Conservation (phyloP, 2,329 filamentous ascomycete species). For the Trichophyton schoenleinii region DNA sequence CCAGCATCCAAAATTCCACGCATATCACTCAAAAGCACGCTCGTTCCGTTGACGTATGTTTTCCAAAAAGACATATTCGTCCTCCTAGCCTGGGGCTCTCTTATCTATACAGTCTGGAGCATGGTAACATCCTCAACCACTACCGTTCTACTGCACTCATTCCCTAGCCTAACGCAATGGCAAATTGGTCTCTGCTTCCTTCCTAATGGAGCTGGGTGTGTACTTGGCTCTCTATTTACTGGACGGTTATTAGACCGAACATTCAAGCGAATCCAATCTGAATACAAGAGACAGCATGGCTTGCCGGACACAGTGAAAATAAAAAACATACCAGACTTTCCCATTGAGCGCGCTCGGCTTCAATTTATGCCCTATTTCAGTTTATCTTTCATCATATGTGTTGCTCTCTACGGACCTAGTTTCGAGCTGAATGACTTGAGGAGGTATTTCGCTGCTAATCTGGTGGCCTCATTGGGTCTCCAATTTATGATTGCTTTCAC, state of each 20-base stretch:
- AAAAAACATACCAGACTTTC: constrained; percentile 41
- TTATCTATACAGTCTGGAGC: neutral
- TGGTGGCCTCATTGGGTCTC: constrained; percentile 36
- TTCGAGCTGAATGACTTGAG: neutral
- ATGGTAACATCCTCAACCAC: neutral
- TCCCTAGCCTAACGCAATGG: neutral
- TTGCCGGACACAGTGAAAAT: constrained; percentile 48
- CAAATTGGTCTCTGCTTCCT: constrained; percentile 26
- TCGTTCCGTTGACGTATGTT: neutral
- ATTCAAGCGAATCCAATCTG: constrained; percentile 42
- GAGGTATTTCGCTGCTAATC: constrained; percentile 37
- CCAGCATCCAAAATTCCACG: neutral
- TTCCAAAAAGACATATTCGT: constrained; percentile 28
- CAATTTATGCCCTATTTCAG: neutral
- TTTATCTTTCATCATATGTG: constrained; percentile 14
- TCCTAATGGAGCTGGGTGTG: constrained; percentile 12
- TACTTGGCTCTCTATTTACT: constrained; percentile 11
- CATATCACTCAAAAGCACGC: neutral
- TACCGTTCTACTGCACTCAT: neutral
- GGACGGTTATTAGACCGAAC: constrained; percentile 58
- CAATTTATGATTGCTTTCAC: constrained; percentile 42
- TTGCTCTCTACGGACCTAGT: constrained; percentile 34
- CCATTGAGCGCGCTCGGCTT: constrained; percentile 33
- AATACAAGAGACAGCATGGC: constrained; percentile 40
- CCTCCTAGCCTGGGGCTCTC: constrained; percentile 19